Evolutionary conservation across 2,329 filamentous ascomycete genomes (phyloP).

Genomic region (Fonsecaea pugnacius): DNA sequence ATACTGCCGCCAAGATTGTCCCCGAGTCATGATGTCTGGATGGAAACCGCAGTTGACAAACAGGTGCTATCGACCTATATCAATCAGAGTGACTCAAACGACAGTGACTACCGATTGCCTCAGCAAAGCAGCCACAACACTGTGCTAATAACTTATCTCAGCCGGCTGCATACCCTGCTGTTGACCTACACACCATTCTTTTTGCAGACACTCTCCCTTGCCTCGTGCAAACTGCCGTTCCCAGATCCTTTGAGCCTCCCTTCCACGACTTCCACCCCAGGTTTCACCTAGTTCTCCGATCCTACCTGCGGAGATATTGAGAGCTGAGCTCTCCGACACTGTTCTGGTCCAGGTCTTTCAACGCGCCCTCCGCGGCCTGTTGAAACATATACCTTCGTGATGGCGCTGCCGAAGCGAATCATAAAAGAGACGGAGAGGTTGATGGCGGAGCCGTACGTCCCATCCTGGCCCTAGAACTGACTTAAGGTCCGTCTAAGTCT

Average conservation of each 20-base stretch:
- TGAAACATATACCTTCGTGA: constrained; percentile 12
- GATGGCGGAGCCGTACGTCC: constrained; percentile 87
- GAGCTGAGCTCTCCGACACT: background rate
- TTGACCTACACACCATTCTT: background rate
- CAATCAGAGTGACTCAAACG: constrained; percentile 2
- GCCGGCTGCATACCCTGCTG: background rate
- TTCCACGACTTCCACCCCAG: background rate
- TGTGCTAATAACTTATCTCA: background rate
- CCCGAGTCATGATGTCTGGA: constrained; percentile 2
- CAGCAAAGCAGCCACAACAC: background rate
- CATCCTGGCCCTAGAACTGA: background rate
- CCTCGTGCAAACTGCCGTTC: background rate
- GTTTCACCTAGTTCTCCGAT: background rate
- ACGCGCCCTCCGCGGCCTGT: constrained; percentile 15
- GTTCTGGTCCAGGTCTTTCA: background rate
- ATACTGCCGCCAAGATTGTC: background rate
- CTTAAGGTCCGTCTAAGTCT: constrained; percentile 9
- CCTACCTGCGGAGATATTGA: background rate
- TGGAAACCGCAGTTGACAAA: background rate
- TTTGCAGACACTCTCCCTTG: background rate
- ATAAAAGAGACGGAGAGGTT: constrained; percentile 98
- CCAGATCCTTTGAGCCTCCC: background rate
- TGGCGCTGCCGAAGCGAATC: constrained; percentile 91
- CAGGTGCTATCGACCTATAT: background rate
- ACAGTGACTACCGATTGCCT: constrained; percentile 2